Conservation (phyloP, 306 rosid species). For the Pterocarpus santalinus region DNA sequence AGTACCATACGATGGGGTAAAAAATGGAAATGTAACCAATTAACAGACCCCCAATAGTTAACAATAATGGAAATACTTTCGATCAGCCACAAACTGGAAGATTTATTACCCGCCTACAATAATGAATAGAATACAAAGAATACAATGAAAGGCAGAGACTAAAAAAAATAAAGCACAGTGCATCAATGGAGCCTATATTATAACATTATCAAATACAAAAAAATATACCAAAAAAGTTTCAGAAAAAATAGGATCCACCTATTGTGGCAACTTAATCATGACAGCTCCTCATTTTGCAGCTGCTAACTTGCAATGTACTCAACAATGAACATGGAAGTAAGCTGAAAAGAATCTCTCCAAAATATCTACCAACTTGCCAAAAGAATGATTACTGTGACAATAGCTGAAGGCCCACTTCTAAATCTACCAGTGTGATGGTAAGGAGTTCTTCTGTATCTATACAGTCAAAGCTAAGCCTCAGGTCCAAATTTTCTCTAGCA, state of each 20-base stretch:
- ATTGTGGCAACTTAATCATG: constrained; percentile 29
- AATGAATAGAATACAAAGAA: constrained; percentile 40
- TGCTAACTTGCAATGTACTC: constrained; percentile 28
- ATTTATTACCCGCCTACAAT: constrained; percentile 27
- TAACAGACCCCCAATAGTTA: background rate
- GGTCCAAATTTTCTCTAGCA: constrained; percentile 89
- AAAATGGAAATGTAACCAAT: background rate
- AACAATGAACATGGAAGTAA: constrained; percentile 35
- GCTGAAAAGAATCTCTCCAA: constrained; percentile 47
- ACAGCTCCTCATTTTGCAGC: constrained; percentile 34
- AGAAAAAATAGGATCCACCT: constrained; percentile 16
- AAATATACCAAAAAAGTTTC: background rate
- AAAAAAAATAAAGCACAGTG: constrained; percentile 9
- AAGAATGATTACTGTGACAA: constrained; percentile 60
- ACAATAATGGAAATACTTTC: background rate
- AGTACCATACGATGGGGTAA: constrained; percentile 10
- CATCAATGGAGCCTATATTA: constrained; percentile 42
- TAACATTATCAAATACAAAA: constrained; percentile 43
- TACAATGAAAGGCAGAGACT: background rate
- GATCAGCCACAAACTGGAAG: constrained; percentile 29
- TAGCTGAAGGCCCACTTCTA: constrained; percentile 73
- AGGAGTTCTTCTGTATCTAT: constrained; percentile 82
- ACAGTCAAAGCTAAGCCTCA: constrained; percentile 88
- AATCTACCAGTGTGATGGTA: constrained; percentile 82
- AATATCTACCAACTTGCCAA: constrained; percentile 41